Conservation (phyloP, 2,329 filamentous ascomycete species). For the Claviceps quebecensis region DNA sequence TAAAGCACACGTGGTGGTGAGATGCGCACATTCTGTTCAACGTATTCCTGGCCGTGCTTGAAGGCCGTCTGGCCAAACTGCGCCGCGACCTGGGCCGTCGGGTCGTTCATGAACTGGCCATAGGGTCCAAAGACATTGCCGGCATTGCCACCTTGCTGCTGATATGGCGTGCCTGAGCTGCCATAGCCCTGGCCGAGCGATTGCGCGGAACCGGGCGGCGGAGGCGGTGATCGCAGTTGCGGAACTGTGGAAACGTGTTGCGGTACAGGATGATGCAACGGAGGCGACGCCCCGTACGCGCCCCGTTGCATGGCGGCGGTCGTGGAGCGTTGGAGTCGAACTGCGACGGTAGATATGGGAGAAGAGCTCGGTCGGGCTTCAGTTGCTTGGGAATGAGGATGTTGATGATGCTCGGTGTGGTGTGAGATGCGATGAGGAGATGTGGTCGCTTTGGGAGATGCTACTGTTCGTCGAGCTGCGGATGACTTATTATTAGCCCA, state of each 20-base stretch:
- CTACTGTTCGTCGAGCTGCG: background rate
- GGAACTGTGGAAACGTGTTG: conserved; percentile 98
- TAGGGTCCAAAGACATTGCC: conserved; percentile 56
- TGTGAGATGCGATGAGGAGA: conserved; percentile 17
- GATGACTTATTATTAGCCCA: too few relatives aligned
- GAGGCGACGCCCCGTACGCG: conserved; percentile 75
- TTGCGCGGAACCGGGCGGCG: conserved; percentile 58
- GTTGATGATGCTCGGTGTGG: background rate
- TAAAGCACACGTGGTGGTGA: background rate
- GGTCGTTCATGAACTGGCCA: conserved; percentile 89
- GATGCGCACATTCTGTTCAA: conserved; percentile 76
- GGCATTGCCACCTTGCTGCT: conserved; percentile 42
- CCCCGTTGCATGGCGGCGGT: conserved; percentile 61
- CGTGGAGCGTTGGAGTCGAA: background rate
- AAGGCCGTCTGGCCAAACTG: conserved; percentile 89
- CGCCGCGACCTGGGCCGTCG: conserved; percentile 85
- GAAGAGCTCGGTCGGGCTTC: background rate
- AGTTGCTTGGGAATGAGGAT: background rate
- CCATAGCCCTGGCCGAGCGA: conserved; percentile 48
- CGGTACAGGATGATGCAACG: conserved; percentile 90
- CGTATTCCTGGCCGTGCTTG: conserved; percentile 80
- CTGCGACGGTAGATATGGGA: too few relatives aligned
- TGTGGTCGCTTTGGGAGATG: conserved; percentile 20
- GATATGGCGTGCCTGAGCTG: conserved; percentile 52
- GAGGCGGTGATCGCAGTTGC: conserved; percentile 86